Conservation (phyloP, 306 rosid genomes). For the Rosa rugosa region DNA sequence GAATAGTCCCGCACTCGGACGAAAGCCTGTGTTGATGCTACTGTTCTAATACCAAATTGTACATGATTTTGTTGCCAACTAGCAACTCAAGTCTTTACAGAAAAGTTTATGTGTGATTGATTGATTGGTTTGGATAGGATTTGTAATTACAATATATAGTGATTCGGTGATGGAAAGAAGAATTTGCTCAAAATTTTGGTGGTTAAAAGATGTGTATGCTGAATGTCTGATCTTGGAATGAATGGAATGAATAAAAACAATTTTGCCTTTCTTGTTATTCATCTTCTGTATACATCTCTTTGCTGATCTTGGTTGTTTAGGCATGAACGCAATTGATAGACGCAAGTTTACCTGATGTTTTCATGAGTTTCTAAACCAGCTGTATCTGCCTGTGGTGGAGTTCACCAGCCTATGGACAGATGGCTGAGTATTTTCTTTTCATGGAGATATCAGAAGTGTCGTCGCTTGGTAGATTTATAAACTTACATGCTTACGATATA, state of each 20-base stretch:
- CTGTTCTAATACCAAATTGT: constrained; percentile 35
- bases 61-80: constrained; percentile 43
- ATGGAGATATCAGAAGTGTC: background rate
- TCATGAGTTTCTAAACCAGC: background rate
- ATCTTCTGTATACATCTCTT: background rate
- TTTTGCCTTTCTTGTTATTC: background rate
- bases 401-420: background rate
- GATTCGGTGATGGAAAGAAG: constrained; percentile 8
- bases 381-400: background rate
- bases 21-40: constrained; percentile 13
- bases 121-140: constrained; percentile 28
- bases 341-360: background rate
- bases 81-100: constrained; percentile 24
- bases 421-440: background rate
- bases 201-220: background rate
- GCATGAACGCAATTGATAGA: background rate
- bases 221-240: constrained; percentile 8
- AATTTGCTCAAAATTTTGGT: background rate
- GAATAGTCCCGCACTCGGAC: constrained; percentile 3
- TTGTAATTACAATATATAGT: constrained; percentile 28
- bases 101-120: constrained; percentile 27
- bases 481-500: background rate
- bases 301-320: background rate
- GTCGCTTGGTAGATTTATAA: background rate
- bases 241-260: constrained; percentile 15